Base-by-base conservation (phyloP, 2,329 filamentous ascomycete species). In the Dryadomyces sulphureus region DNA sequence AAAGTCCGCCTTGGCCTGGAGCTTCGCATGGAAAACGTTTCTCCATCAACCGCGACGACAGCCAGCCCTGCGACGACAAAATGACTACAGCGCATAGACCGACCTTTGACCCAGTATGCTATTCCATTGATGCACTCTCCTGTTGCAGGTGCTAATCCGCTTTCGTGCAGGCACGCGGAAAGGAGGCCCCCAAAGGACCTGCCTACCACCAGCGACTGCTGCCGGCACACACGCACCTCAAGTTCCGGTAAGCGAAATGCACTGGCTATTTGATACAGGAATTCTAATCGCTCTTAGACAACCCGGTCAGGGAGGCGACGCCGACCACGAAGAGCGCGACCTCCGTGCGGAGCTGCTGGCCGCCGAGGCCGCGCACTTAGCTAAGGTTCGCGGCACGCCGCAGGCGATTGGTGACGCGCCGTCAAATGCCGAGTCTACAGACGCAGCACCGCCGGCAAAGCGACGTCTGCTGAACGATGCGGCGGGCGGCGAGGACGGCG, bases 131-230 rank as follows among this genome's bases (percentile, higher is more conserved):
- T n/a, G n/a, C 2, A 19, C 6, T 5, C 14, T 12, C n/a, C 9
- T 30, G 11, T 11, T 32, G 19, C 2, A 8, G 2, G 16, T 7
- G 32, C 20, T 41, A 38, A 34, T 5, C 4, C n/a, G 25, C 2
- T n/a, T 27, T 40, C 14, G 17, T 50, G 47, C 52, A 88, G 84
- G 89, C 90, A 38, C 79, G 82, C 60, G 92, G 92, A 61, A 95
- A 95, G 72, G 92, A 98, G 65, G 87, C 89, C 57, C 82, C 88
- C 49, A 83, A 88, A 57, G 92, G 92, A 41, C 85, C 87, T 43
- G 90, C 88, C 56, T 96, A 95, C 69, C 92, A 98, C 62, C 90
- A 96, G 65, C 84, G 92, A 56, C 82, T 96, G 16, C 80, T 95
- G 14, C 90, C 92, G 30, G 92, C 92, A 27, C 84, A 98, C 63